A percentile compares a stretch with the other conserved stretches of the same genome.
Evolutionary conservation across 2,329 filamentous ascomycete genomes (phyloP).

Genomic region (Phymatotrichopsis omnivora): DNA sequence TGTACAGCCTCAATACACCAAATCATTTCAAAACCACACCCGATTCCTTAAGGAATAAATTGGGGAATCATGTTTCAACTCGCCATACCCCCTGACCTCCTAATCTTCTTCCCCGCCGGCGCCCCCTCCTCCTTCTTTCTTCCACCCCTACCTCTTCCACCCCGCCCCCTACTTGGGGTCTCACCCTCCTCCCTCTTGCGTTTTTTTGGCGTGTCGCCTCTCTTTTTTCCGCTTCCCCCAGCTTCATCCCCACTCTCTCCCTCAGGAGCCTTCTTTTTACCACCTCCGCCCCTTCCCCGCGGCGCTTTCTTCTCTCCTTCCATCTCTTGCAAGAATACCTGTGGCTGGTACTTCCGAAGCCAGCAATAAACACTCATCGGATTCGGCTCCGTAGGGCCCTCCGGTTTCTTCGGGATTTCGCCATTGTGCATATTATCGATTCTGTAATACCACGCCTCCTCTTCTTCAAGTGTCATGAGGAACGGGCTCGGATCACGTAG

Average conservation of each 20-base stretch:
- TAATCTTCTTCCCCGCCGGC: conserved; percentile 26
- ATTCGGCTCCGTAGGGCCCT: conserved; percentile 50
- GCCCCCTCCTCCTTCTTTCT: conserved; percentile 20
- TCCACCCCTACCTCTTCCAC: conserved; percentile 20
- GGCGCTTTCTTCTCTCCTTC: conserved; percentile 38
- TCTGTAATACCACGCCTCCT: conserved; percentile 26
- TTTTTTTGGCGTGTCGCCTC: conserved; percentile 14
- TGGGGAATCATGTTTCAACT: too few relatives aligned
- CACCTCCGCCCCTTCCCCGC: conserved; percentile 18
- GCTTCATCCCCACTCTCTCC: conserved; percentile 23
- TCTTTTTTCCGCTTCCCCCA: conserved; percentile 5
- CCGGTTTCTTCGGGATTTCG: conserved; percentile 18
- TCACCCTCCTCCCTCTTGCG: conserved; percentile 10
- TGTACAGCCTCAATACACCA: too few relatives aligned
- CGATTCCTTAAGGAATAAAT: too few relatives aligned
- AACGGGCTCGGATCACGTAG: conserved; percentile 30
- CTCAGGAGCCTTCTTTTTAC: conserved; percentile 16
- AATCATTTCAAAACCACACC: too few relatives aligned
- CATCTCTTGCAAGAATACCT: conserved; percentile 73
- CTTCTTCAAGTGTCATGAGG: conserved; percentile 28
- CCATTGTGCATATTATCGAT: conserved; percentile 25
- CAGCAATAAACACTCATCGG: conserved; percentile 92
- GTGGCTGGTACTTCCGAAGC: conserved; percentile 74
- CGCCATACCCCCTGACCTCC: conserved; percentile 33
- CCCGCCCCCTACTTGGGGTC: conserved; percentile 16